Conservation (phyloP, 305 asterid genomes). For the Solanum hybrid region DNA sequence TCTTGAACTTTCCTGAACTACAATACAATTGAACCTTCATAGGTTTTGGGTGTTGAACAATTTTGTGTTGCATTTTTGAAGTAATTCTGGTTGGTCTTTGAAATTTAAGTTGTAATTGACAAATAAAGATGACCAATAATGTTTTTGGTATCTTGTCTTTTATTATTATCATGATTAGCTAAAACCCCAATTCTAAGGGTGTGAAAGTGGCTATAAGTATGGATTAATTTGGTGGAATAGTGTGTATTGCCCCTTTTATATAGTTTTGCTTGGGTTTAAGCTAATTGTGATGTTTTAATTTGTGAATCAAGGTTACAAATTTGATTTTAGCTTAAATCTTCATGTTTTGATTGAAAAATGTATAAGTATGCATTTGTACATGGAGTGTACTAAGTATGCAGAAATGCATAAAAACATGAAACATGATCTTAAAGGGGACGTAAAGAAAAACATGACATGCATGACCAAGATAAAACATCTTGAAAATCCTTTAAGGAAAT, state of each 20-base stretch:
- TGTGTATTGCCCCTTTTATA: background rate
- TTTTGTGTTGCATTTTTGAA: background rate
- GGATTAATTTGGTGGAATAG: background rate
- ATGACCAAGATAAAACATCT: background rate
- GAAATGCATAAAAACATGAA: background rate
- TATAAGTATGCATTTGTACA: background rate
- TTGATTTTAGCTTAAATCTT: background rate
- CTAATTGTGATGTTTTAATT: background rate
- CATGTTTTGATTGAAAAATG: background rate
- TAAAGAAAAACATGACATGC: background rate
- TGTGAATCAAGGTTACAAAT: background rate
- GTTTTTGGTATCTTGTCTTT: background rate
- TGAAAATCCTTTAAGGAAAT: background rate
- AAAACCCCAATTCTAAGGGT: background rate
- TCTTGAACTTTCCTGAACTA: background rate
- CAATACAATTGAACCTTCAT: background rate
- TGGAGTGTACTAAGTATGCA: background rate
- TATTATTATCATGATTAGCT: background rate
- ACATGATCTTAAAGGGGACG: background rate
- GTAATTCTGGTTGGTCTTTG: background rate
- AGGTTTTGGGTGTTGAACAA: background rate
- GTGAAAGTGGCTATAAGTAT: background rate
- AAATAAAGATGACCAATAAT: background rate
- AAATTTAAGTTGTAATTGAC: background rate
- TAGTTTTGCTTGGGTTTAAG: background rate